These are phyloP conservation scores for Rugonectria rugulosa DNA, from an alignment of 2,329 filamentous ascomycete species.

Conservation along the genomic window DNA sequence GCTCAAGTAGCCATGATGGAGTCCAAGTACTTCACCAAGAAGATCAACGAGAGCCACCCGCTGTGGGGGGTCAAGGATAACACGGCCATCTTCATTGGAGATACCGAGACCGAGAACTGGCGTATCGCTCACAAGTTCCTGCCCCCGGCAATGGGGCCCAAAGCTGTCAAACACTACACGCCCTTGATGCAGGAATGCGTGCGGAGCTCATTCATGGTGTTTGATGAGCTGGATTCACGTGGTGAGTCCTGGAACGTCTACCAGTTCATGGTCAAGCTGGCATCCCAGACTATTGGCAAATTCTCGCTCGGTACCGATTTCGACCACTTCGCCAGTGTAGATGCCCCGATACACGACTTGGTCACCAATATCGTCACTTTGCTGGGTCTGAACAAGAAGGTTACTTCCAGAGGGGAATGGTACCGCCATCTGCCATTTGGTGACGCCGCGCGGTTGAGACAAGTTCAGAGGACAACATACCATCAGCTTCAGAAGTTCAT, in stretches of 20 bases:
- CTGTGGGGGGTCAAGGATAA: not conserved
- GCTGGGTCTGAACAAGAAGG: not conserved
- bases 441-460: not conserved
- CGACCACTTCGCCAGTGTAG: not conserved
- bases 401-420: not conserved
- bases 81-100: not conserved
- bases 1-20: not conserved
- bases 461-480: not conserved
- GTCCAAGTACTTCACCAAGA: not conserved
- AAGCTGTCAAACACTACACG: not conserved
- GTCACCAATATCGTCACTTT: not conserved
- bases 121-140: not conserved
- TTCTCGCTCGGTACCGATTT: not conserved
- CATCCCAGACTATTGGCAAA: not conserved
- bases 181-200: not conserved
- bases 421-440: not conserved
- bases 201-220: not conserved
- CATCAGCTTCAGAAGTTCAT: not conserved
- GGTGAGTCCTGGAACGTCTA: not conserved
- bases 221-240: not conserved
- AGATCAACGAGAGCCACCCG: not conserved
- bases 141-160: not conserved
- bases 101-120: not conserved
- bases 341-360: not conserved
- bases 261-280: conserved; percentile 6